These are phyloP conservation scores for Trichocladium uniseriatum DNA, from an alignment of 495 filamentous ascomycete genomes.

Conservation along the genomic window DNA sequence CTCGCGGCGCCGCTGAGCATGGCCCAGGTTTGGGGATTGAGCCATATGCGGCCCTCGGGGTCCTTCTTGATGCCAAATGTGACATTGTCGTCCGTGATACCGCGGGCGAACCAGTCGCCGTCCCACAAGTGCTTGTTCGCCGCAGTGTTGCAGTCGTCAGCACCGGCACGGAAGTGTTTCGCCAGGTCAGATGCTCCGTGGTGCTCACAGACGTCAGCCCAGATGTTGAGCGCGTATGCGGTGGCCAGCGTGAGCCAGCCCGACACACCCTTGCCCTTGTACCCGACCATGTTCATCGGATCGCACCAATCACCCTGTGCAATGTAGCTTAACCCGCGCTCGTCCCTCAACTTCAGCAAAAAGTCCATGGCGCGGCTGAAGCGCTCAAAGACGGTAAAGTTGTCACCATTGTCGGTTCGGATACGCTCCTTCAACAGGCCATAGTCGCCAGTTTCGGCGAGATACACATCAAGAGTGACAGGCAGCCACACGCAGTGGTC, in stretches of 20 bases:
- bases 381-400: conserved; percentile 44
- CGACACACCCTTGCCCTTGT: conserved; percentile 46
- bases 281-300: conserved; percentile 52
- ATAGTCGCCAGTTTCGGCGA: conserved; percentile 47
- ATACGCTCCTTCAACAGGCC: conserved; percentile 38
- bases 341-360: conserved; percentile 39
- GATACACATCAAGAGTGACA: conserved; percentile 43
- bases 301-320: conserved; percentile 52
- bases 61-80: conserved; percentile 43
- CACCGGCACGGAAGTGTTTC: conserved; percentile 34
- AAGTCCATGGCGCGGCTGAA: conserved; percentile 47
- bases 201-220: conserved; percentile 43
- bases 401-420: conserved; percentile 31
- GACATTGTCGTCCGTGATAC: conserved; percentile 48
- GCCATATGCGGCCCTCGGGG: conserved; percentile 46
- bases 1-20: conserved; percentile 45
- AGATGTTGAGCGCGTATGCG: conserved; percentile 40
- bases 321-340: conserved; percentile 47
- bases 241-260: conserved; percentile 50
- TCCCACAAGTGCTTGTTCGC: conserved; percentile 48
- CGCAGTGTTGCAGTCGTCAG: conserved; percentile 38
- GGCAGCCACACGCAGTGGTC: conserved; percentile 52
- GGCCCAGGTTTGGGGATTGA: conserved; percentile 47
- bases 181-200: conserved; percentile 33
- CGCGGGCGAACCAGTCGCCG: conserved; percentile 47